These are phyloP conservation scores for Gynochthodes officinalis DNA, from an alignment of 257 asterid species.

Conservation along the genomic window DNA sequence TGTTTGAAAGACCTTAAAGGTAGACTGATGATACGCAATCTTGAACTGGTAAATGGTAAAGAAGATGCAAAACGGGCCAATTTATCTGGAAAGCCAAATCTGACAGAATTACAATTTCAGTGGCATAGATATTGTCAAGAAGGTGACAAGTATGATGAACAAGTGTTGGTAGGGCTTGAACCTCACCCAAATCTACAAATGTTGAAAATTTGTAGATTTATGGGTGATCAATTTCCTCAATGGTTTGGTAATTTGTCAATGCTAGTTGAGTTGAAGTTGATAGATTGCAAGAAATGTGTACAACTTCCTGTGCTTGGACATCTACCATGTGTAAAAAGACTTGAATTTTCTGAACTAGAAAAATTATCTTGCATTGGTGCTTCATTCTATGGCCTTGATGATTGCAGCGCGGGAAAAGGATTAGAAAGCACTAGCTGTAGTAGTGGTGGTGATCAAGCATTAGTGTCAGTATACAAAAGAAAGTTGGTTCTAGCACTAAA, in stretches of 20 bases:
- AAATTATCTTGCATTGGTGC: constrained; percentile 13
- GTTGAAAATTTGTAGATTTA: constrained; percentile 7
- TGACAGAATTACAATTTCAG: background rate
- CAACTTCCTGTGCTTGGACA: constrained; percentile 29
- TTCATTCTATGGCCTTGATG: constrained; percentile 19
- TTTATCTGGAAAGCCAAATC: constrained; percentile 8
- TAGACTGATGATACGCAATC: background rate
- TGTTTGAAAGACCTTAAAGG: constrained; percentile 23
- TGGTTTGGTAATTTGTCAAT: constrained; percentile 23
- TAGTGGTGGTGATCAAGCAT: too few relatives aligned
- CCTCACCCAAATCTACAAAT: constrained; percentile 28
- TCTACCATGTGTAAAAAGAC: constrained; percentile 18
- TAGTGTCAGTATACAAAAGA: too few relatives aligned
- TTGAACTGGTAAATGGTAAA: constrained; percentile 11
- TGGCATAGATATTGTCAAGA: constrained; percentile 1
- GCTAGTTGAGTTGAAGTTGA: background rate
- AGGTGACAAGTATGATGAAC: constrained; percentile 10
- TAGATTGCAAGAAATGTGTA: background rate
- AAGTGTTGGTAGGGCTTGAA: constrained; percentile 36
- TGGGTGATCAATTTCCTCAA: constrained; percentile 20
- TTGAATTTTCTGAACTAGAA: constrained; percentile 1
- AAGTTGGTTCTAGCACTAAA: constrained; percentile 23
- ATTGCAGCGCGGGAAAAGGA: too few relatives aligned
- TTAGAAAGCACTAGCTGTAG: too few relatives aligned
- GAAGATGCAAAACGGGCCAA: constrained; percentile 20